Evolutionary conservation across 2,329 filamentous ascomycete species (phyloP).

Genomic region (Neocatenulostroma microsporum): DNA sequence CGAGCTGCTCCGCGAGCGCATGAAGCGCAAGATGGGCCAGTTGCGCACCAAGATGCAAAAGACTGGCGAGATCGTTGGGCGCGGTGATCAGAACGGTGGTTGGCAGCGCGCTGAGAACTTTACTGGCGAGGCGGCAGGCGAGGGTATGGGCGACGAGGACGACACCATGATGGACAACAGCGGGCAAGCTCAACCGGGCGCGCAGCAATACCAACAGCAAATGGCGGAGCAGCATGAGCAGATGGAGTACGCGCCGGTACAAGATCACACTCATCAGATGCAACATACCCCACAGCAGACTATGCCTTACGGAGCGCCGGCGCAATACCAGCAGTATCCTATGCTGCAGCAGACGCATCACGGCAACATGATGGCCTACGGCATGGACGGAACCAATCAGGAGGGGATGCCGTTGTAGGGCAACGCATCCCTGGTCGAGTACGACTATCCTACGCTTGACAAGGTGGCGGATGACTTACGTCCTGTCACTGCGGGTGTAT

Average conservation of each 20-base stretch:
- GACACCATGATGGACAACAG: conserved; percentile 16
- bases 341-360: too few relatives aligned
- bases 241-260: not conserved
- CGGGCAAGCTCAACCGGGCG: not conserved
- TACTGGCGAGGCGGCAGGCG: conserved; percentile 26
- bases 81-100: conserved; percentile 26
- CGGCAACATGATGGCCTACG: too few relatives aligned
- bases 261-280: not conserved
- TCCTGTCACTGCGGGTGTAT: too few relatives aligned
- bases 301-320: too few relatives aligned
- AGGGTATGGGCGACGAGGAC: conserved; percentile 19
- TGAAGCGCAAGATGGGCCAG: conserved; percentile 32
- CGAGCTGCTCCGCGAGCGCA: conserved; percentile 30
- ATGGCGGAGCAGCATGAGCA: conserved; percentile 4
- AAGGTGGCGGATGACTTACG: too few relatives aligned
- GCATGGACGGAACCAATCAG: not conserved
- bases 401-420: too few relatives aligned
- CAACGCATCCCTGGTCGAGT: too few relatives aligned
- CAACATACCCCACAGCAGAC: too few relatives aligned
- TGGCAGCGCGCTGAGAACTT: conserved; percentile 28
- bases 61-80: conserved; percentile 30
- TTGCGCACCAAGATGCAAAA: conserved; percentile 33
- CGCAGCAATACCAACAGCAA: conserved; percentile 1
- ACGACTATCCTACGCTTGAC: too few relatives aligned
- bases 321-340: too few relatives aligned